A percentile compares a stretch with the other conserved stretches of the same genome.
phyloP scores from a whole-genome alignment of 495 filamentous ascomycete species.

The Lentithecium fluviatile region DNA sequence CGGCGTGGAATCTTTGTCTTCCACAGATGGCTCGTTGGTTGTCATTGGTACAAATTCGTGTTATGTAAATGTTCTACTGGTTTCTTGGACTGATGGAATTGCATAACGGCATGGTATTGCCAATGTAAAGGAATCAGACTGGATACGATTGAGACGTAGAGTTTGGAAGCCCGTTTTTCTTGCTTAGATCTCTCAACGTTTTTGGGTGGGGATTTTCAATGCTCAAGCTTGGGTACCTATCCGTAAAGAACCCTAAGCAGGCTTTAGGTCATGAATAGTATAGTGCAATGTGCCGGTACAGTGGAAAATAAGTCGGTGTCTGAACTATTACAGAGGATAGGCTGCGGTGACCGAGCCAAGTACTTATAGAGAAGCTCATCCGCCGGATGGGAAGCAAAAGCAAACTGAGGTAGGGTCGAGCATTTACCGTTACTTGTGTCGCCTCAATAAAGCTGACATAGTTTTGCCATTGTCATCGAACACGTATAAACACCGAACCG shows the following conservation, averaged over 20 bases:
- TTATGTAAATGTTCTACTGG: not conserved
- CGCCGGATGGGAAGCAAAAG: not conserved
- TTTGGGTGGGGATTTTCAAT: not conserved
- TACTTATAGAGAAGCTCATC: conserved; percentile 1
- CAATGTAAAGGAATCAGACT: not conserved
- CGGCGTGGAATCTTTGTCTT: not conserved
- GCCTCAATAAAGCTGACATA: conserved; percentile 2
- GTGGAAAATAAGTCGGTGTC: not conserved
- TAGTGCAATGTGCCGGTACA: not conserved
- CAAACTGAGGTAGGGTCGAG: conserved; percentile 1
- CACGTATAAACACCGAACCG: conserved; percentile 6
- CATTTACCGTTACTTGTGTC: conserved; percentile 3
- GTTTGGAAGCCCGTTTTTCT: not conserved
- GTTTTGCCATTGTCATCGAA: not conserved
- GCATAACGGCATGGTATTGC: not conserved
- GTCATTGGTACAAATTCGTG: not conserved
- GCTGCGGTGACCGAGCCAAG: not conserved
- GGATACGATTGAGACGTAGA: not conserved
- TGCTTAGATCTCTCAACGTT: not conserved
- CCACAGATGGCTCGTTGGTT: not conserved
- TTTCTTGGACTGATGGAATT: not conserved
- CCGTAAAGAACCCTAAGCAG: not conserved
- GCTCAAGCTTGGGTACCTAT: not conserved
- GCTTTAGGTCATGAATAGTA: not conserved
- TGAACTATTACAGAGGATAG: not conserved